These are phyloP conservation scores for Asterionellopsis glacialis DNA, from an alignment of 108 stramenopile species.

Conservation along the genomic window DNA sequence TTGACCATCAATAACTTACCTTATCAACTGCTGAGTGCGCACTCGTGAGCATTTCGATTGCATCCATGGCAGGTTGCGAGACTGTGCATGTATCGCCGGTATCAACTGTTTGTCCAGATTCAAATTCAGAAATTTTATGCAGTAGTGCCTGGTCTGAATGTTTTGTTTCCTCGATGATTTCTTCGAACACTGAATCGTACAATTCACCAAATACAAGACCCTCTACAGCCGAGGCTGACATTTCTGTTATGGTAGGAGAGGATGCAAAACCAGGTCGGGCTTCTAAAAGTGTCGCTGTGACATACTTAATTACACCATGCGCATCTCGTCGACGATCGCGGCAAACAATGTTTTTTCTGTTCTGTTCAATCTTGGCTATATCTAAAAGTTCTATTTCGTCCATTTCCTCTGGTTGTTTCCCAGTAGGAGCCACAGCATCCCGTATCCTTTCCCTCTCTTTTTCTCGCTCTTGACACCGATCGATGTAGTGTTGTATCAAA, in stretches of 20 bases:
- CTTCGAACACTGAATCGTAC: slow-evolving; percentile 59
- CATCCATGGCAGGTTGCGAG: slow-evolving; percentile 38
- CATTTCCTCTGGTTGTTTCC: not conserved
- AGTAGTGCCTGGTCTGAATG: slow-evolving; percentile 30
- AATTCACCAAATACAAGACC: slow-evolving; percentile 76
- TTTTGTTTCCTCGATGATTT: slow-evolving; percentile 42
- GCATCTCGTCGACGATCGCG: slow-evolving; percentile 61
- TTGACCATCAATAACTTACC: no score
- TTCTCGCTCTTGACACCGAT: slow-evolving; percentile 18
- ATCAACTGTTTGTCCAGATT: slow-evolving; percentile 3
- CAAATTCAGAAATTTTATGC: slow-evolving; percentile 40
- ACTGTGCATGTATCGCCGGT: slow-evolving; percentile 12
- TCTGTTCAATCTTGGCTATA: not conserved
- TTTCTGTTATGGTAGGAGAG: slow-evolving; percentile 60
- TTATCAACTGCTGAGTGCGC: slow-evolving; percentile 72
- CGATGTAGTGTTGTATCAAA: slow-evolving; percentile 50
- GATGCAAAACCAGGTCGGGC: slow-evolving; percentile 73
- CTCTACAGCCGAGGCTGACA: slow-evolving; percentile 74
- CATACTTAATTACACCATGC: slow-evolving; percentile 81
- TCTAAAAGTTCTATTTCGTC: not conserved
- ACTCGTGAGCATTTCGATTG: slow-evolving; percentile 47
- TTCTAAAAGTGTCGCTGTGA: slow-evolving; percentile 78
- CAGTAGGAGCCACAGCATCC: slow-evolving; percentile 1
- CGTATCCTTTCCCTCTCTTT: not conserved
- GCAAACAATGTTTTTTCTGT: not conserved